Conservation (phyloP, 495 filamentous ascomycete species). For the Penicillium macrosclerotiorum region DNA sequence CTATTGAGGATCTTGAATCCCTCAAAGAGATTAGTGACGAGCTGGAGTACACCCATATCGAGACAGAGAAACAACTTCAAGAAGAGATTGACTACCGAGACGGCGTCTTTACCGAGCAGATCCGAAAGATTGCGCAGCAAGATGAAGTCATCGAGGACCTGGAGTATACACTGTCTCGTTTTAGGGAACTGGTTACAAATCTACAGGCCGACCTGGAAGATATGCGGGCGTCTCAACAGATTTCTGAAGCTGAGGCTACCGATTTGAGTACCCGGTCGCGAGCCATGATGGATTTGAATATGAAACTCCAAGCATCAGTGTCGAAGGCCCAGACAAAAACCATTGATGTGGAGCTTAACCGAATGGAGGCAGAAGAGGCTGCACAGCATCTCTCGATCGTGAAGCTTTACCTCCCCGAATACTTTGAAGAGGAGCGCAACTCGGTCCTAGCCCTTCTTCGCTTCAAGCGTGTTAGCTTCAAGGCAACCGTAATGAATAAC, state of each 20-base stretch:
- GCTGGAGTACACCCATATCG: slow-evolving; percentile 86
- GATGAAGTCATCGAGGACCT: slow-evolving; percentile 78
- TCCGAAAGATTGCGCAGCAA: slow-evolving; percentile 57
- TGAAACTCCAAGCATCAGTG: slow-evolving; percentile 85
- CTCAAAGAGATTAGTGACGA: slow-evolving; percentile 93
- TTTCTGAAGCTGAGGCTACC: slow-evolving; percentile 88
- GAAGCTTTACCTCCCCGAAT: slow-evolving; percentile 84
- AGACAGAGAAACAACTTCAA: slow-evolving; percentile 90
- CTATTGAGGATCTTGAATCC: slow-evolving; percentile 80
- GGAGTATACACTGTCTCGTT: slow-evolving; percentile 84
- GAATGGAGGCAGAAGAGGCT: slow-evolving; percentile 87
- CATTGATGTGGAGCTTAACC: slow-evolving; percentile 84
- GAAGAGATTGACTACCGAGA: slow-evolving; percentile 88
- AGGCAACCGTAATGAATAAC: slow-evolving; percentile 73
- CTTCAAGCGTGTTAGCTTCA: slow-evolving; percentile 86
- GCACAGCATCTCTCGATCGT: slow-evolving; percentile 84
- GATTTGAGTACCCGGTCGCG: slow-evolving; percentile 80
- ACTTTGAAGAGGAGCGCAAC: slow-evolving; percentile 72
- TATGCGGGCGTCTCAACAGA: slow-evolving; percentile 83
- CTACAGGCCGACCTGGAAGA: slow-evolving; percentile 87
- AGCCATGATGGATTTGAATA: slow-evolving; percentile 93
- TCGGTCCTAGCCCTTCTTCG: slow-evolving; percentile 81
- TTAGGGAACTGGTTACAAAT: slow-evolving; percentile 82
- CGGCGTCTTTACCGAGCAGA: slow-evolving; percentile 71
- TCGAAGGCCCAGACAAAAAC: slow-evolving; percentile 90